Conservation (phyloP, 352 stramenopile genomes). For the Pythium scleroteichum region DNA sequence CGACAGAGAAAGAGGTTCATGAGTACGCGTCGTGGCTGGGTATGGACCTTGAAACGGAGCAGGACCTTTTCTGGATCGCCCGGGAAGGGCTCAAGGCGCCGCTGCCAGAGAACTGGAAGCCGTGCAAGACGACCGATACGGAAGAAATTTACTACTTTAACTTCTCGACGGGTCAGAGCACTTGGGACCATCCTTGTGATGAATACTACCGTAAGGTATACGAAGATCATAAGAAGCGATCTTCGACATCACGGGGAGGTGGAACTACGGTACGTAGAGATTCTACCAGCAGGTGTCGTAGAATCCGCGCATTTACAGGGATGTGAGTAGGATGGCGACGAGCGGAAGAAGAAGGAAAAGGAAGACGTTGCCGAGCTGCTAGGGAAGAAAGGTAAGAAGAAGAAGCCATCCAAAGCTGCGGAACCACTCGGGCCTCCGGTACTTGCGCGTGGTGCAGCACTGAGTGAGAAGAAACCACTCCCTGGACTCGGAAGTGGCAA, state of each 20-base stretch:
- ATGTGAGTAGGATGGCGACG: slow-evolving; percentile 53
- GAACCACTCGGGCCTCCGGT: slow-evolving; percentile 48
- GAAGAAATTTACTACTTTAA: slow-evolving; percentile 98
- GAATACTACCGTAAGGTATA: slow-evolving; percentile 94
- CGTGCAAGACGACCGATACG: slow-evolving; percentile 94
- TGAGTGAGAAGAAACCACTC: slow-evolving; percentile 75
- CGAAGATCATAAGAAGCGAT: slow-evolving; percentile 89
- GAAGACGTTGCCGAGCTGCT: slow-evolving; percentile 83
- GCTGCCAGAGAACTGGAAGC: slow-evolving; percentile 95
- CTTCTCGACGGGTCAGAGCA: slow-evolving; percentile 90
- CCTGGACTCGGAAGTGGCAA: slow-evolving; percentile 38
- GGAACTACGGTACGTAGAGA: no score
- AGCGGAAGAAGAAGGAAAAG: slow-evolving; percentile 80
- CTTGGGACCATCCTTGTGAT: slow-evolving; percentile 95
- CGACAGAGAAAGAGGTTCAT: slow-evolving; percentile 88
- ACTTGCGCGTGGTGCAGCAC: slow-evolving; percentile 36
- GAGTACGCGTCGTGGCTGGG: slow-evolving; percentile 96
- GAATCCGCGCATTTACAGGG: no score
- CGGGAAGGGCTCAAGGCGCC: slow-evolving; percentile 93
- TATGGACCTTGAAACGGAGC: slow-evolving; percentile 92
- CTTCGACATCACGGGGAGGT: slow-evolving; percentile 4
- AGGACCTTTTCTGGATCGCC: slow-evolving; percentile 94
- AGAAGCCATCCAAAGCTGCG: slow-evolving; percentile 36
- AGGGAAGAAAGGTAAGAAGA: slow-evolving; percentile 52
- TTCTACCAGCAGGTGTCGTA: no score